Base-by-base conservation (phyloP, 345 rosid species). In the Gossypium bickii region DNA sequence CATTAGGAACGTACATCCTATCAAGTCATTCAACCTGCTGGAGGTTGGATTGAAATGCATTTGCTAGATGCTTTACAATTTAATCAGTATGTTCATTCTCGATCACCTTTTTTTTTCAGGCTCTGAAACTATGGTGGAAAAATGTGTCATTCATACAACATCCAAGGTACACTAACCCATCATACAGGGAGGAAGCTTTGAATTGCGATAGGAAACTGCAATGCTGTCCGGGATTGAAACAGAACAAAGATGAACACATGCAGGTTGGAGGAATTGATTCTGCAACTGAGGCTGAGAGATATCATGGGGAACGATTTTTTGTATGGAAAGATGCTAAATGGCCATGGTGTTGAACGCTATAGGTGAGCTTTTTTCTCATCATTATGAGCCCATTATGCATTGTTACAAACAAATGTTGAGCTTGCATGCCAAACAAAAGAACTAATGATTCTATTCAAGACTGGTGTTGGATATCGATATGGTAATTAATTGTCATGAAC, bases 291-390 rank as follows among this genome's bases (percentile, higher is more conserved):
- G 67, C 61, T 45, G 78, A 73, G 61, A 53, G 69, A 51, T 74
- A 64, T 78, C 12, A 12, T 58, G 77, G 77, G 51, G 79, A 77
- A 49, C 87, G 86, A 59, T 84, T 84, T 44, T 84, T 92, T 84
- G 85, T 83, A 38, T 94, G 98, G 98, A 87, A 90, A 79, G 94
- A 94, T 71, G 97, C 98, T 47, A 91, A 80, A 75, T 91, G 97
- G 97, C 98, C 98, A 27, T 94, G 98, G 98, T 78, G 78, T 78
- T 94, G 86, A 88, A 74, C 52, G 29, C 38, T 38, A 48, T 16
- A 8, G 68, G 76, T 29, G 71, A 73, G 65, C 20, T 38, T 41
- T 34, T 15, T 64, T 18, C 49, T 16, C 4, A 3, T 47, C 56
- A 47, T 27, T 67, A 2, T 24, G 56, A 17, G 29, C 71, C 38